These are phyloP conservation scores for Kuraishia capsulata DNA, from an alignment of 805 yeast genomes.

Conservation along the genomic window DNA sequence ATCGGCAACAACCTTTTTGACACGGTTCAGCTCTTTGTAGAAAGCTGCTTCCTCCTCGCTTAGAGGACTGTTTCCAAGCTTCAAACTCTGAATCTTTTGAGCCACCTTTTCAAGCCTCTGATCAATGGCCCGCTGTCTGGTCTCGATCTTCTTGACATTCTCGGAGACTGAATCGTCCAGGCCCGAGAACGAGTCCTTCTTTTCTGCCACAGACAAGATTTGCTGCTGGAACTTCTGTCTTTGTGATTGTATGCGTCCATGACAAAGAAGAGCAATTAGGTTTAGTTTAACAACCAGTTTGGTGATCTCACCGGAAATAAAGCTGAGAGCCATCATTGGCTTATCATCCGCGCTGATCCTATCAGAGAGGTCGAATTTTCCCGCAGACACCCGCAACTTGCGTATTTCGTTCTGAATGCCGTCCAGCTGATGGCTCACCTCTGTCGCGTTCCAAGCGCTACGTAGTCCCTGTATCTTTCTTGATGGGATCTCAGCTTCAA, in stretches of 20 bases:
- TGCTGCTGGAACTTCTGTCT: conserved; percentile 16
- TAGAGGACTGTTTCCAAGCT: not conserved
- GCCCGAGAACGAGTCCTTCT: conserved; percentile 1
- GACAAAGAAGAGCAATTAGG: not conserved
- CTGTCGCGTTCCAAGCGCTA: not conserved
- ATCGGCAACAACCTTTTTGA: conserved; percentile 8
- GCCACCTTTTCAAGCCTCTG: conserved; percentile 12
- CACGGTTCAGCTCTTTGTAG: conserved; percentile 13
- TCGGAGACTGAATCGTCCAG: conserved; percentile 8
- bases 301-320: not conserved
- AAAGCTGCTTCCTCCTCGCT: conserved; percentile 14
- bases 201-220: conserved; percentile 9
- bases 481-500: not conserved
- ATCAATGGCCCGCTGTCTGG: conserved; percentile 23
- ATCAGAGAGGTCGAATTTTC: too few relatives aligned
- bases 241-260: not conserved
- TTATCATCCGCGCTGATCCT: not conserved
- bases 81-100: not conserved
- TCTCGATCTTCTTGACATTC: conserved; percentile 10
- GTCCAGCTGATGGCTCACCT: not conserved
- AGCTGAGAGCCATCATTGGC: not conserved
- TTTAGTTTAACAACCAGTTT: not conserved
- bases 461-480: not conserved
- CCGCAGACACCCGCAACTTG: too few relatives aligned
- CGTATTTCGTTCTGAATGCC: not conserved